Evolutionary conservation across 148 eudicot genomes (phyloP).

Genomic region (Simmondsia chinensis): DNA sequence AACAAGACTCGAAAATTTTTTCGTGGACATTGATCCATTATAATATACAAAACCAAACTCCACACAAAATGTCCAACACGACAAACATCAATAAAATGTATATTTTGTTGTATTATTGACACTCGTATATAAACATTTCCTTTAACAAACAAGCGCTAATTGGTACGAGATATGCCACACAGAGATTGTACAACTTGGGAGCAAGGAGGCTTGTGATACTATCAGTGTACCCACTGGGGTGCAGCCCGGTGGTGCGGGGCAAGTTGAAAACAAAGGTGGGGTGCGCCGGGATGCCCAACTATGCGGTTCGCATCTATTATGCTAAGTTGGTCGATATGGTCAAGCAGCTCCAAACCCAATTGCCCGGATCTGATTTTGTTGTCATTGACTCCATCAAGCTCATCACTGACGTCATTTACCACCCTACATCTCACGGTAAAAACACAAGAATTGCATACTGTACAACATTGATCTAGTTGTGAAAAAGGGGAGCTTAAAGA

Average conservation of each 20-base stretch:
- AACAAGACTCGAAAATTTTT: too few species aligned
- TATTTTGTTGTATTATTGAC: too few species aligned
- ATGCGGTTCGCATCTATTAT: slow-evolving; percentile 11
- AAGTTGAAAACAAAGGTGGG: slow-evolving; percentile 2
- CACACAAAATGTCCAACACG: too few species aligned
- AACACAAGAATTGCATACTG: too few species aligned
- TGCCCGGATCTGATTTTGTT: slow-evolving; percentile 14
- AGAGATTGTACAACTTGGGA: slow-evolving; percentile 26
- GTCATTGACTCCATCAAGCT: slow-evolving; percentile 18
- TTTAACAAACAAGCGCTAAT: too few species aligned
- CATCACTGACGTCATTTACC: slow-evolving; percentile 13
- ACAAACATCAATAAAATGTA: too few species aligned
- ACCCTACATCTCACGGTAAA: slow-evolving; percentile 15
- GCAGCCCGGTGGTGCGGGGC: slow-evolving; percentile 21
- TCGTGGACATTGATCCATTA: too few species aligned
- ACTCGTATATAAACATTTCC: too few species aligned
- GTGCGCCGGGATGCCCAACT: slow-evolving; percentile 8
- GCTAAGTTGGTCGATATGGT: slow-evolving; percentile 9
- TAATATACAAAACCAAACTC: too few species aligned
- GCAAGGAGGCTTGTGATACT: slow-evolving; percentile 23
- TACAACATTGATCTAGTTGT: too few species aligned
- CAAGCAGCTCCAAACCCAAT: slow-evolving; percentile 8
- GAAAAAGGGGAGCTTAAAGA: too few species aligned
- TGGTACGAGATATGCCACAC: too few species aligned
- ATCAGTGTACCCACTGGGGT: slow-evolving; percentile 26